Evolutionary conservation across 2,329 filamentous ascomycete species (phyloP), one percentile per base, ranked within the genome.

Genomic region (Colletotrichum sojae): DNA sequence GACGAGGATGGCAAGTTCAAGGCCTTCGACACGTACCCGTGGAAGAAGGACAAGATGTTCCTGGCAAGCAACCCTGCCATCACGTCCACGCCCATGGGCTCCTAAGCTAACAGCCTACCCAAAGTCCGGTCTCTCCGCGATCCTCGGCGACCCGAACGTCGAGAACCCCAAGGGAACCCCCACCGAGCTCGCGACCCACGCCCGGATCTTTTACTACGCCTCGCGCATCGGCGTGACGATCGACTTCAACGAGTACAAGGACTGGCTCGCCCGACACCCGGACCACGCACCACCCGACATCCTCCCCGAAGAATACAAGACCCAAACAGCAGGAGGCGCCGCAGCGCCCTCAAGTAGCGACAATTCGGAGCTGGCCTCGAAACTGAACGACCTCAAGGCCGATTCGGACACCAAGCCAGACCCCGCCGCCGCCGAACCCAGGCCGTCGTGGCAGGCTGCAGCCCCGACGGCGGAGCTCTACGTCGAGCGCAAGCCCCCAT

Each of bases 21-120:
- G 66, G 86, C 90, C 70, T 87, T 94, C 58, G 89, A 92, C 74
- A 80, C 81, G 25, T 93, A 93, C 75, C 85, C 87, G 18, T 94
- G 91, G 91, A 84, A 85, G 69, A 86, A 86, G 70, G 92, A 94
- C 78, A 83, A 85, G 59, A 88, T 89, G 71, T 94, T 93, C 75
- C 89, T 92, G 80, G 89, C 89, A 80, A 12, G 52, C 45, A 40
- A n/a, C 51, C 48, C 49, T 54, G 12, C 18, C 31, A 3, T 10
- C 18, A 25, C 8, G 12, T 6, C 18, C 46, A 49, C 36, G 3
- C 13, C 18, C 39, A 20, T 18, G 9, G n/a, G 15, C 9, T 5
- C 13, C 15, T 2, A 15, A 12, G 8, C 40, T 22, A n/a, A 36
- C 59, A 16, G 62, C 43, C 4, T 43, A 2, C 56, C 43, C 18